A percentile compares a stretch with the other conserved stretches of the same genome.
phyloP scores from a whole-genome alignment of 805 yeast genomes.

The Monosporozyma aerobia region DNA sequence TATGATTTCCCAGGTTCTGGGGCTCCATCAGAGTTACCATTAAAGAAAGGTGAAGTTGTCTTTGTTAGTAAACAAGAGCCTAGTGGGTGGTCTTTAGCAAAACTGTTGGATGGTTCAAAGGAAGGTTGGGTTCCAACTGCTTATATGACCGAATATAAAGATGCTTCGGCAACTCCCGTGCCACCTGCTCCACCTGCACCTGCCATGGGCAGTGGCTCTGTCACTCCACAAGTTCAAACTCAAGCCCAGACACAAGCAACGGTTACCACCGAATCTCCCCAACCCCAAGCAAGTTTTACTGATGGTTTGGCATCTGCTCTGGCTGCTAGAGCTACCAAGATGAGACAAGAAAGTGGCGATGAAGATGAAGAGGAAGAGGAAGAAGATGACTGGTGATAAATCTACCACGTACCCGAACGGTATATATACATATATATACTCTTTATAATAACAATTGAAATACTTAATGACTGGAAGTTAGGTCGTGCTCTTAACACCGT shows the following conservation, averaged over 20 bases:
- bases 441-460: not conserved
- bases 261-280: slow-evolving; percentile 19
- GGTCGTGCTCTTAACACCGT: not conserved
- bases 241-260: slow-evolving; percentile 3
- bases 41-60: slow-evolving; percentile 66
- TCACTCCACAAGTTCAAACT: slow-evolving; percentile 1
- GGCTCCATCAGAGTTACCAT: slow-evolving; percentile 69
- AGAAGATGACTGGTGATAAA: slow-evolving; percentile 25
- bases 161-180: slow-evolving; percentile 31
- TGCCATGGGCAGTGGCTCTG: not conserved
- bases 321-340: slow-evolving; percentile 64
- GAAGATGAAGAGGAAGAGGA: slow-evolving; percentile 63
- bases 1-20: slow-evolving; percentile 87
- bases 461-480: not conserved
- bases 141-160: slow-evolving; percentile 57
- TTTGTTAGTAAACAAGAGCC: slow-evolving; percentile 62
- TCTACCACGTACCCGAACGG: not conserved
- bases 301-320: slow-evolving; percentile 87
- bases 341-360: slow-evolving; percentile 52
- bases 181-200: slow-evolving; percentile 2
- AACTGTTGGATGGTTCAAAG: slow-evolving; percentile 57
- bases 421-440: not conserved
- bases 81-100: slow-evolving; percentile 93
- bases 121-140: slow-evolving; percentile 98
- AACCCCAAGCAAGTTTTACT: slow-evolving; percentile 39